These are phyloP conservation scores for Amphichorda felina DNA, from an alignment of 2,329 filamentous ascomycete genomes.

Conservation along the genomic window DNA sequence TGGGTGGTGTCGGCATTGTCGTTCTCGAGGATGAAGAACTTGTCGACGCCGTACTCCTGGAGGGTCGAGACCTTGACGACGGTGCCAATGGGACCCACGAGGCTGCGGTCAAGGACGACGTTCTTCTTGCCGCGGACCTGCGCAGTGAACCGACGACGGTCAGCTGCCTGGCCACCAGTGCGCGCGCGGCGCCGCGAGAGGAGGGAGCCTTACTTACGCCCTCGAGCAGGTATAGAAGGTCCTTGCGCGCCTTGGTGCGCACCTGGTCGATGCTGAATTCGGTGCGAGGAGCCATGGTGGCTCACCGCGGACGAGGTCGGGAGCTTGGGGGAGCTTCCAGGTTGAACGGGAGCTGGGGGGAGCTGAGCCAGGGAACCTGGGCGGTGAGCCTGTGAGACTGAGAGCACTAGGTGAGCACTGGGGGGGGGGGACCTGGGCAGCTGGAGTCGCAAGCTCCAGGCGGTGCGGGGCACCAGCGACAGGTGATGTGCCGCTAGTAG, in stretches of 20 bases:
- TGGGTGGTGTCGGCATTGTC: conserved; percentile 90
- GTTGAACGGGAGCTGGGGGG: neutral
- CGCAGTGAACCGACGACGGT: conserved; percentile 6
- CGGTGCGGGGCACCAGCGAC: too few species aligned
- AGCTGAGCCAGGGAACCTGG: neutral
- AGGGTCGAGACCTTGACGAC: conserved; percentile 92
- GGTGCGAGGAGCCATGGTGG: conserved; percentile 56
- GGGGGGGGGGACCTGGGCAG: too few species aligned
- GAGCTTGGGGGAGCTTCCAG: conserved; percentile 1
- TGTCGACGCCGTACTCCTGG: conserved; percentile 95
- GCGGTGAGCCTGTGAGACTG: neutral
- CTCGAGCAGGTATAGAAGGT: conserved; percentile 84
- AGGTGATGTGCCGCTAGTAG: too few species aligned
- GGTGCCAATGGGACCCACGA: conserved; percentile 80
- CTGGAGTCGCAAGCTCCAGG: too few species aligned
- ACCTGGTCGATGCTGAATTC: conserved; percentile 67
- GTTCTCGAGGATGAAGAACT: conserved; percentile 94
- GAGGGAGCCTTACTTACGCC: conserved; percentile 58
- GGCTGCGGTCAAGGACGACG: conserved; percentile 78
- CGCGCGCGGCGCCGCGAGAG: conserved; percentile 1
- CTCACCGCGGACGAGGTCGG: conserved; percentile 24
- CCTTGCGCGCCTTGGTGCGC: conserved; percentile 72
- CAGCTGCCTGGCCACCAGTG: neutral
- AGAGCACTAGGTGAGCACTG: neutral
- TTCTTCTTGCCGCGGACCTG: conserved; percentile 99